Conservation (phyloP, 75 land plant genomes). For the Picea glauca region DNA sequence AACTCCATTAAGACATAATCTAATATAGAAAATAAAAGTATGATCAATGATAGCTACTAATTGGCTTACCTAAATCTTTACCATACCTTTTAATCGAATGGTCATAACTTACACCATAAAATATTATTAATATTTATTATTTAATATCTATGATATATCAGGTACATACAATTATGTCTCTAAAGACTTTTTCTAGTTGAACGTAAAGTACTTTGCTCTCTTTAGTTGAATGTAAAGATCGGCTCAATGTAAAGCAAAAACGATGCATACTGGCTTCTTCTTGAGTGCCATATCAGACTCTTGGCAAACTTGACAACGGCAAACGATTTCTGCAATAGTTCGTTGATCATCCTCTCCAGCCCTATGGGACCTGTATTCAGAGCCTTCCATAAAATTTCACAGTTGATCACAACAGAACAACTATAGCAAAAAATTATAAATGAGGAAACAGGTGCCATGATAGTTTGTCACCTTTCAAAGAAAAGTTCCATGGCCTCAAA, state of each 20-base stretch:
- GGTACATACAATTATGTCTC: not conserved
- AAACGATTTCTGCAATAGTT: slow-evolving; percentile 51
- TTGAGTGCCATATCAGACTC: slow-evolving; percentile 74
- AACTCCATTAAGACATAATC: too few species aligned
- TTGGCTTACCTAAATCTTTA: not conserved
- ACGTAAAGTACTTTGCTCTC: not conserved
- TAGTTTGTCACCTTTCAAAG: slow-evolving; percentile 68
- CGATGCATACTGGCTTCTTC: slow-evolving; percentile 50
- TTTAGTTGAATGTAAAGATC: not conserved
- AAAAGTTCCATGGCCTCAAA: slow-evolving; percentile 87
- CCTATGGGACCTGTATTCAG: slow-evolving; percentile 44
- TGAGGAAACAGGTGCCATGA: not conserved
- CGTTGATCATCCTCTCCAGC: slow-evolving; percentile 38
- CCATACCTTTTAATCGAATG: not conserved
- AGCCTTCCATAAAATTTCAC: not conserved
- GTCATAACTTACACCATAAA: not conserved
- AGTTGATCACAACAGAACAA: not conserved
- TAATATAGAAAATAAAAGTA: too few species aligned
- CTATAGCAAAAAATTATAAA: not conserved
- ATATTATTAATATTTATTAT: not conserved
- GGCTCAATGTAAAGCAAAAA: not conserved
- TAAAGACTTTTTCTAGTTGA: not conserved
- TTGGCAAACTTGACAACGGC: slow-evolving; percentile 60
- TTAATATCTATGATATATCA: not conserved
- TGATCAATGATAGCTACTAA: too few species aligned